Conservation (phyloP, 441 rosid genomes). For the Corymbia calophylla region DNA sequence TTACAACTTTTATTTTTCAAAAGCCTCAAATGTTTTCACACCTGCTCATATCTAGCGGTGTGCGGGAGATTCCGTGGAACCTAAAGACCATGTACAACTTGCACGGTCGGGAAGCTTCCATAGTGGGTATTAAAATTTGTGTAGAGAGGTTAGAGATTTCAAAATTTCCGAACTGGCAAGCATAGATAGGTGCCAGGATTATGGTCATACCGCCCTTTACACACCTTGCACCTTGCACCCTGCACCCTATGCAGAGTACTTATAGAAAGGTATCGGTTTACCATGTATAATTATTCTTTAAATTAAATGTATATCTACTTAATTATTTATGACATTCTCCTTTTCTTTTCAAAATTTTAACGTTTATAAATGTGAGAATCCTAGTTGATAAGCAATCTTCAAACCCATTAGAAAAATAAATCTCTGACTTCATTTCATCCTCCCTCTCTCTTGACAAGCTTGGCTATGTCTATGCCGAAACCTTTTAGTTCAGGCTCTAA, state of each 20-base stretch:
- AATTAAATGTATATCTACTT: not conserved
- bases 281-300: not conserved
- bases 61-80: not conserved
- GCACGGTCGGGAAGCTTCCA: not conserved
- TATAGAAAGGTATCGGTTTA: not conserved
- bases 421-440: not conserved
- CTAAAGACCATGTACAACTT: not conserved
- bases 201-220: not conserved
- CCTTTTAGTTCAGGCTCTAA: not conserved
- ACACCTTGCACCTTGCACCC: not conserved
- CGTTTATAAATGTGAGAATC: not conserved
- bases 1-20: not conserved
- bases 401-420: not conserved
- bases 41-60: not conserved
- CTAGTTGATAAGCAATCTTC: not conserved
- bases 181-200: not conserved
- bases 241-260: not conserved
- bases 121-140: not conserved
- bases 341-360: not conserved
- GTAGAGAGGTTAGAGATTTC: not conserved
- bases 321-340: not conserved
- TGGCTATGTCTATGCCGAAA: not conserved
- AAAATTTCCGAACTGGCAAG: not conserved
- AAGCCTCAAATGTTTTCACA: not conserved
- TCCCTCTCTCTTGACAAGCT: not conserved